These are phyloP conservation scores for Colletotrichum tofieldiae DNA, from an alignment of 2,329 filamentous ascomycete species.

Conservation along the genomic window DNA sequence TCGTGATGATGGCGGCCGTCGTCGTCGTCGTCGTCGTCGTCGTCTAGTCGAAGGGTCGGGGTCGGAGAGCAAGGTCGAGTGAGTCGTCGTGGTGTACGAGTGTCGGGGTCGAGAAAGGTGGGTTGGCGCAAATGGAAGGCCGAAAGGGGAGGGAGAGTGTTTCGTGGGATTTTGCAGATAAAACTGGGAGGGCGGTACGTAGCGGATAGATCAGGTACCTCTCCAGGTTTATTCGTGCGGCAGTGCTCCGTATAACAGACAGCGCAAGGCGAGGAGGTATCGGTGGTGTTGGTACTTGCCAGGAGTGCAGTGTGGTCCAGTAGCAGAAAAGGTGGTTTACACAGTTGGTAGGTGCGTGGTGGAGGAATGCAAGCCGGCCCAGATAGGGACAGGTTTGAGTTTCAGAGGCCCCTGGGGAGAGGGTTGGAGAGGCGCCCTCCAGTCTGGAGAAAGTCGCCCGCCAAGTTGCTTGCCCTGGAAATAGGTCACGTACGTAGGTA, in stretches of 20 bases:
- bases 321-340: slow-evolving; percentile 24
- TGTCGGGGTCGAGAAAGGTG: slow-evolving; percentile 26
- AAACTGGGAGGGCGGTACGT: slow-evolving; percentile 39
- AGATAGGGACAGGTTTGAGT: slow-evolving; percentile 42
- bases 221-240: slow-evolving; percentile 3
- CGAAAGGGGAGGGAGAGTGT: slow-evolving; percentile 38
- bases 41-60: slow-evolving; percentile 16
- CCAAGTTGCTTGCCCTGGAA: slow-evolving; percentile 6
- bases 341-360: slow-evolving; percentile 25
- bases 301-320: slow-evolving; percentile 1
- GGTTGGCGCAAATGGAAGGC: slow-evolving; percentile 34
- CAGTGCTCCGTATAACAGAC: slow-evolving; percentile 1
- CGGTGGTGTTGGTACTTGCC: slow-evolving; percentile 13
- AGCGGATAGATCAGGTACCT: slow-evolving; percentile 26
- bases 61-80: slow-evolving; percentile 19
- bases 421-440: slow-evolving; percentile 24
- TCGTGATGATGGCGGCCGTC: slow-evolving; percentile 7
- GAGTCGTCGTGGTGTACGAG: slow-evolving; percentile 23
- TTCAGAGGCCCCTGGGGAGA: slow-evolving; percentile 40
- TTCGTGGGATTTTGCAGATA: slow-evolving; percentile 41
- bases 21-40: slow-evolving; percentile 26
- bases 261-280: slow-evolving; percentile 2
- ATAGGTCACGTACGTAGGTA: neutral
- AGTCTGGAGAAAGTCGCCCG: slow-evolving; percentile 20
- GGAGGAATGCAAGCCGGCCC: slow-evolving; percentile 35